Base-by-base conservation (phyloP, 805 yeast genomes). In the Starmerella khaoyaiensis region DNA sequence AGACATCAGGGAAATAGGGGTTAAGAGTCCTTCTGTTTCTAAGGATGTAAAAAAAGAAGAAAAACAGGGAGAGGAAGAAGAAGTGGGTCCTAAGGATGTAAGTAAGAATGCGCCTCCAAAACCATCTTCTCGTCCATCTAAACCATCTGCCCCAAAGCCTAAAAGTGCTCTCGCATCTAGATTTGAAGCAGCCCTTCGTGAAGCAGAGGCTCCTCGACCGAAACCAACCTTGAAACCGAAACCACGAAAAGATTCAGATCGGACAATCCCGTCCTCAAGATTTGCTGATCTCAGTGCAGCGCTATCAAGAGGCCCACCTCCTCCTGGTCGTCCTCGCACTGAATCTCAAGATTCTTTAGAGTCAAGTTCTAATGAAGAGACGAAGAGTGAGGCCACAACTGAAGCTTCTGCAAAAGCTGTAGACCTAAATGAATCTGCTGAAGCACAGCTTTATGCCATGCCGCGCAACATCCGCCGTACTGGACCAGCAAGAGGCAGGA, bases 401-500 rank as follows among this genome's bases (percentile, higher is more conserved):
- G 30, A 22, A 10, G 25, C 26, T 4, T 30, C 37, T 17, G 19
- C 27, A 23, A 5, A 23, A 11, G 33, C 15, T 4, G 30, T 33
- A 4, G 42, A 33, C n/a, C 21, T 25, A 10, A 31, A 37, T 25
- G 50, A 48, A 19, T 31, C 41, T 10, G 51, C 48, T 2, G 48
- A 46, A 14, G 39, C 39, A 9, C 46, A 44, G 29, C 19, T 45
- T 4, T 39, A 25, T 14, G 49, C 50, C 1, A 47, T 35, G 50
- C 49, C 47, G 4, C 24, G 45, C 16, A 27, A 27, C 11, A 40
- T 48, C 5, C 40, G 53, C 8, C 37, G 58, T 4, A 53, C 51
- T 5, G 60, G 58, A 2, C 58, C 60, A 5, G 37, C 38, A 10
- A 46, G 60, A 6, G 24, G 36, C 14, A 29, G 47, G 10, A 46